phyloP scores from a whole-genome alignment of 148 eudicot genomes.

The Nyssa sinensis region DNA sequence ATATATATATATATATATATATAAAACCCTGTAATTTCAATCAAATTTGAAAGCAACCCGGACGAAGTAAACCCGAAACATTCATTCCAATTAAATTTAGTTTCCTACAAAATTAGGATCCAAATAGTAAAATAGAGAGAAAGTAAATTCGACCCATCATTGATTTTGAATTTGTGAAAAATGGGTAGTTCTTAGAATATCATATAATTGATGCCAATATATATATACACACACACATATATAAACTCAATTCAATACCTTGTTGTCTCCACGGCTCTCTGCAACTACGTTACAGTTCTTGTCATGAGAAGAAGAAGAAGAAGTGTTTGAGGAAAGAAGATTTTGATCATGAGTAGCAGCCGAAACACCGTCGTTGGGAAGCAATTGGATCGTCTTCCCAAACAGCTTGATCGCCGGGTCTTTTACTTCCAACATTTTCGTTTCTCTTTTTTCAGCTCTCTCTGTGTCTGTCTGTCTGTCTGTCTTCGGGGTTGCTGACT shows the following conservation, averaged over 20 bases:
- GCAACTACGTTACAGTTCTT: not conserved
- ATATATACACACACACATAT: not conserved
- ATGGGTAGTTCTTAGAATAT: constrained; percentile 23
- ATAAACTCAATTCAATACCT: constrained; percentile 1
- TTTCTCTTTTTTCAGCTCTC: not conserved
- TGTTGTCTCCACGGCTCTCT: not conserved
- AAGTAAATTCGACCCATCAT: constrained; percentile 29
- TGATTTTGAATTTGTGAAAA: constrained; percentile 8
- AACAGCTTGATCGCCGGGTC: constrained; percentile 61
- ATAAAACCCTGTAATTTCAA: too few species aligned
- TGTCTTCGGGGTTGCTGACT: too few species aligned
- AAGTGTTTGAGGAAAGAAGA: not conserved
- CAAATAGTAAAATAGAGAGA: too few species aligned
- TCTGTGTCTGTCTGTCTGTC: not conserved
- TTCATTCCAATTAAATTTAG: not conserved
- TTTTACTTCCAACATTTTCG: constrained; percentile 37
- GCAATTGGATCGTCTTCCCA: constrained; percentile 54
- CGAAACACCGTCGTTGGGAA: constrained; percentile 4
- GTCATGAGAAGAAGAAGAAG: constrained; percentile 16
- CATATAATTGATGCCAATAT: not conserved
- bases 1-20: too few species aligned
- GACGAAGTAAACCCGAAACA: not conserved
- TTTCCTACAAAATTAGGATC: not conserved
- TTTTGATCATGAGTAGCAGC: constrained; percentile 12
- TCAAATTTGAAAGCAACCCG: not conserved